These are phyloP conservation scores for Gossypium rotundifolium DNA, from an alignment of 345 rosid genomes.

Conservation along the genomic window DNA sequence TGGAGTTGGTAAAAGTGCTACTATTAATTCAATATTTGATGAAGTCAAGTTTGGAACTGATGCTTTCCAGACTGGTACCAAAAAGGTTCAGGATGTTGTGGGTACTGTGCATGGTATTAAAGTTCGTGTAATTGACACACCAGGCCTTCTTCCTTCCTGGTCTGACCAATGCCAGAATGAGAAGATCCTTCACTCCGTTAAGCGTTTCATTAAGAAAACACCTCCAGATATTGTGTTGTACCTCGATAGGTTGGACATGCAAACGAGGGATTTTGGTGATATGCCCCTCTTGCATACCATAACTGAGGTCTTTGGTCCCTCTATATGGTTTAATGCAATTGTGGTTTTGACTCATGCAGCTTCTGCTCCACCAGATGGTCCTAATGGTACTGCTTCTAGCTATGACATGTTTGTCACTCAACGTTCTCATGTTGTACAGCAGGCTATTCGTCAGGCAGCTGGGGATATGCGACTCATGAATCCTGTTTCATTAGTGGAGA, in stretches of 20 bases:
- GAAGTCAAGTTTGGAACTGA: slow-evolving; percentile 78
- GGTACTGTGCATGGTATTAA: slow-evolving; percentile 97
- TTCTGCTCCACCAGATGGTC: slow-evolving; percentile 99
- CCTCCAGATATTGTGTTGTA: slow-evolving; percentile 97
- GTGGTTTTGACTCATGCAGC: slow-evolving; percentile 99
- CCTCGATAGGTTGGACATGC: slow-evolving; percentile 97
- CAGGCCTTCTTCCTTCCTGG: slow-evolving; percentile 91
- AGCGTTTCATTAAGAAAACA: slow-evolving; percentile 72
- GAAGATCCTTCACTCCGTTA: slow-evolving; percentile 84
- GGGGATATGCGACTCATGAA: slow-evolving; percentile 99
- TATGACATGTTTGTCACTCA: slow-evolving; percentile 99
- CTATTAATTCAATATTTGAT: slow-evolving; percentile 94
- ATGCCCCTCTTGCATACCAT: slow-evolving; percentile 95
- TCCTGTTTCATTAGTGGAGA: slow-evolving; percentile 96
- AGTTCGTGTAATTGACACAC: slow-evolving; percentile 95
- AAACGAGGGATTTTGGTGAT: slow-evolving; percentile 90
- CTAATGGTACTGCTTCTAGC: slow-evolving; percentile 88
- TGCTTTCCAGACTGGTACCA: slow-evolving; percentile 88
- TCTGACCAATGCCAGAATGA: slow-evolving; percentile 92
- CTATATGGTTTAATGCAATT: slow-evolving; percentile 99
- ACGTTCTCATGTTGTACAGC: slow-evolving; percentile 92
- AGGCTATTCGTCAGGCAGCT: slow-evolving; percentile 97
- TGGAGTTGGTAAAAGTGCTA: slow-evolving; percentile 99
- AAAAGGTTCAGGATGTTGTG: slow-evolving; percentile 89
- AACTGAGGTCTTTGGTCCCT: slow-evolving; percentile 83